These are phyloP conservation scores for Aspergillus versicolor DNA, from an alignment of 2,329 filamentous ascomycete genomes.

Conservation along the genomic window DNA sequence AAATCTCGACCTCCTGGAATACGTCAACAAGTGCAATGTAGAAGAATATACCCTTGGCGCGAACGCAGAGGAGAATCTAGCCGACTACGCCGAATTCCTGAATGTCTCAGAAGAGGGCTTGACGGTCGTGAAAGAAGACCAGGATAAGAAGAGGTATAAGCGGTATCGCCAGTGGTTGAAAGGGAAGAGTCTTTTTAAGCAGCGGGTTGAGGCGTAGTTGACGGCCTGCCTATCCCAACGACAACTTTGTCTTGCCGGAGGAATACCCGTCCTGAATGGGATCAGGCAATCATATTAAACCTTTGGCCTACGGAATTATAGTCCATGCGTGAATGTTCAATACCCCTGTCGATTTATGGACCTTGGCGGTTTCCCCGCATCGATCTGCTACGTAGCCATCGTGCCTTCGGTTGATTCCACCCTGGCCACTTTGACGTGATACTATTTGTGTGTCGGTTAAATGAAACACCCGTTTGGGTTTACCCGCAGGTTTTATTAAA, in stretches of 20 bases:
- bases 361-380: too few relatives aligned
- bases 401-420: too few relatives aligned
- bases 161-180: slow-evolving; percentile 92
- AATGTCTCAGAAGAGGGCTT: slow-evolving; percentile 77
- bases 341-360: too few relatives aligned
- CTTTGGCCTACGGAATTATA: not conserved
- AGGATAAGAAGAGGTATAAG: slow-evolving; percentile 91
- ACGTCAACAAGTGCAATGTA: slow-evolving; percentile 68
- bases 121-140: slow-evolving; percentile 83
- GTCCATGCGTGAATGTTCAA: too few relatives aligned
- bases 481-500: too few relatives aligned
- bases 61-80: slow-evolving; percentile 62
- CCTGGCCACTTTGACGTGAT: too few relatives aligned
- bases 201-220: slow-evolving; percentile 55
- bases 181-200: slow-evolving; percentile 95
- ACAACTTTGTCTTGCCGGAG: not conserved
- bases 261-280: not conserved
- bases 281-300: not conserved
- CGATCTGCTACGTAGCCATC: too few relatives aligned
- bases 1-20: slow-evolving; percentile 73
- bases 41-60: slow-evolving; percentile 50
- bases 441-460: too few relatives aligned
- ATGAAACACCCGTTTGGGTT: too few relatives aligned
- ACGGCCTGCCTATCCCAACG: too few relatives aligned
- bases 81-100: slow-evolving; percentile 74